Evolutionary conservation across 495 filamentous ascomycete species (phyloP), one percentile per base, ranked within the genome.

Genomic region (Tuber indicum): DNA sequence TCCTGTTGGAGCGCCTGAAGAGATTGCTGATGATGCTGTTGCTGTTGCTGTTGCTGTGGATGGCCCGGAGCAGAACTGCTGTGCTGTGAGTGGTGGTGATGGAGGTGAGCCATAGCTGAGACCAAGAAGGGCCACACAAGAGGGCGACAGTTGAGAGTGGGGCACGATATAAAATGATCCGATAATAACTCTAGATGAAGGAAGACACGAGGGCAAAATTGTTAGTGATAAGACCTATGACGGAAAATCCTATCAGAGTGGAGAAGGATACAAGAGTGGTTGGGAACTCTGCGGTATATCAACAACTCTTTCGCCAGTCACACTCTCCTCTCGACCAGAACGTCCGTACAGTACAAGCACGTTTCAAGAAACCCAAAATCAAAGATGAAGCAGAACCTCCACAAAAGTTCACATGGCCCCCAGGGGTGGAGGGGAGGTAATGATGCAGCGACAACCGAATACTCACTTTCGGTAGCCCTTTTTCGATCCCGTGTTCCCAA

Each of bases 1-100:
- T 74, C 70, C 21, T 58, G 75, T 36, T 76, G 75, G 10, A 74
- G 71, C 12, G 47, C 26, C 8, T 76, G 75, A 17, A 74, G 75
- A 23, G 44, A 42, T 21, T 62, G 43, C 43, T 76, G 75, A 19
- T 75, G 44, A 23, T 58, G 45, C n/a, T 49, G 71, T 32, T 75
- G 72, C 21, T 52, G 43, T 26, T 45, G 74, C n/a, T 74, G 74
- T 23, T 76, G 69, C 45, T 46, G 45, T 62, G 52, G 52, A 62
- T 32, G 12, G 58, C 26, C 58, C 58, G 26, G 58, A 36, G 58
- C 58, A 66, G 58, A 66, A 26, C 26, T 36, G 58, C 58, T 36
- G 58, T 36, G 58, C 26, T 17, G 58, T 17, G 58, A 32, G 58
- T 36, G 58, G 58, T 14, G 58, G 58, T 66, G 58, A 66, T 66